phyloP scores from a whole-genome alignment of 306 rosid genomes.

The Cicer cuneatum region DNA sequence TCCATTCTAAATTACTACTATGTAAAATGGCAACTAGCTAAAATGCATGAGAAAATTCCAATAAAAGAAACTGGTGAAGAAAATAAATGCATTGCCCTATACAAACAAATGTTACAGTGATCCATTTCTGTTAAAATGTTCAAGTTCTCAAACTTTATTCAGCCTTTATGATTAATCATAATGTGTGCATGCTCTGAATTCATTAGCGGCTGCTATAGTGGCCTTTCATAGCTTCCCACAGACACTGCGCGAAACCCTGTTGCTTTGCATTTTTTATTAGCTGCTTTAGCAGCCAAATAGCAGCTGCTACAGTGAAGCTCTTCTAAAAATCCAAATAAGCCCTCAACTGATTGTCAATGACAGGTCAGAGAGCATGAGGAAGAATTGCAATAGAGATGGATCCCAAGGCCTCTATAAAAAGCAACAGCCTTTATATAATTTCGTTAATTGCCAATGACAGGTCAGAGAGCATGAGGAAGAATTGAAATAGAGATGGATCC shows the following conservation, averaged over 20 bases:
- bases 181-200: not conserved
- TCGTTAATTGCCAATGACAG: constrained; percentile 1
- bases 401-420: not conserved
- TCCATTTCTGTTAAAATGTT: not conserved
- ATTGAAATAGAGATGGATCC: not conserved
- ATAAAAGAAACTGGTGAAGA: not conserved
- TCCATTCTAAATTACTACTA: constrained; percentile 11
- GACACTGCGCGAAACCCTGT: not conserved
- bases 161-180: not conserved
- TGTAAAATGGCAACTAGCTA: not conserved
- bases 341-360: not conserved
- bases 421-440: not conserved
- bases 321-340: not conserved
- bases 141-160: constrained; percentile 11
- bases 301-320: not conserved
- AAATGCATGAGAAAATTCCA: constrained; percentile 16
- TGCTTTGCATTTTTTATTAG: not conserved
- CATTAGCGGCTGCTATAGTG: not conserved
- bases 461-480: constrained; percentile 1
- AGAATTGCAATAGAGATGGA: not conserved
- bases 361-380: constrained; percentile 15
- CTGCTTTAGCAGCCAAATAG: not conserved
- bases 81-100: constrained; percentile 14
- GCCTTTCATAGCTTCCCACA: not conserved
- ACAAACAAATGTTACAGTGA: not conserved